Conservation (phyloP, 208 protist species). For the Acanthamoeba sp. region DNA sequence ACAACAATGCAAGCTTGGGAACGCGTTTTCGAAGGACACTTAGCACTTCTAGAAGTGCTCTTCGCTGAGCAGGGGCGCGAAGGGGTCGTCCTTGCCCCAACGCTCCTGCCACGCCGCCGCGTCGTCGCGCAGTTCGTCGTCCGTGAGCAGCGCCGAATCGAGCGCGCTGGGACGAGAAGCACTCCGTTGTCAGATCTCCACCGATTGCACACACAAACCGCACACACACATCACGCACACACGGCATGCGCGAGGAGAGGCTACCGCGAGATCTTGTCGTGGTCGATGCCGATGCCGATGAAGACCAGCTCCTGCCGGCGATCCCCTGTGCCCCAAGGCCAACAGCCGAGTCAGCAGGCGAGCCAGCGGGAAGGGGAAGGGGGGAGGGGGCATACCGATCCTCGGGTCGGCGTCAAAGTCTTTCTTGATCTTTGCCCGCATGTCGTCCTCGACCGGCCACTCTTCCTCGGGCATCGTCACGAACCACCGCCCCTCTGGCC, state of each 20-base stretch:
- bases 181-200: background rate
- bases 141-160: constrained; percentile 83
- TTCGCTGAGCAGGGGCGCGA: background rate
- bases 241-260: no score
- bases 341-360: background rate
- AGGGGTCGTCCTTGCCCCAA: constrained; percentile 13
- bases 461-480: constrained; percentile 9
- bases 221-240: no score
- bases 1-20: no score
- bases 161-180: constrained; percentile 27
- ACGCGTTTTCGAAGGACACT: no score
- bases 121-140: constrained; percentile 80
- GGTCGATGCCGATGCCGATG: constrained; percentile 82
- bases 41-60: no score
- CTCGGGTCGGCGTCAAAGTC: background rate
- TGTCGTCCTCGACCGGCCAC: background rate
- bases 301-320: constrained; percentile 88
- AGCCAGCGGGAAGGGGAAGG: background rate
- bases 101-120: constrained; percentile 67
- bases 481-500: constrained; percentile 9
- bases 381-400: background rate
- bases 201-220: background rate
- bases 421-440: background rate
- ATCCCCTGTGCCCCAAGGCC: constrained; percentile 75
- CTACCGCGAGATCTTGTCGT: constrained; percentile 41